Percentiles rank a stretch among this genome's conserved stretches.
phyloP scores from a whole-genome alignment of 768 basidiomycete genomes.

The Naganishia randhawae region DNA sequence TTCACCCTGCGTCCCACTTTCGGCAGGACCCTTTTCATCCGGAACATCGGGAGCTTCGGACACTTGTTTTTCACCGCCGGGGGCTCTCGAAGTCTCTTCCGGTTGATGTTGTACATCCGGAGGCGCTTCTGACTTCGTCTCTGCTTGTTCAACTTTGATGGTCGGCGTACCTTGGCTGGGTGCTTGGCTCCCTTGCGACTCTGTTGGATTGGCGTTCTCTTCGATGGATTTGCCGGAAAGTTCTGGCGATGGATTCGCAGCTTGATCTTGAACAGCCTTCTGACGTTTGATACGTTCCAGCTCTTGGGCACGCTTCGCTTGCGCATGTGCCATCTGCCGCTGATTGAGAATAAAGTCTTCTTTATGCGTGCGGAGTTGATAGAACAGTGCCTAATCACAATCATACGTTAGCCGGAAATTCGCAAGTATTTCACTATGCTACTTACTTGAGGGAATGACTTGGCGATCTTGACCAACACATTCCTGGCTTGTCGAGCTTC shows the following conservation, averaged over 20 bases:
- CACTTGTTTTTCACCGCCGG: background rate
- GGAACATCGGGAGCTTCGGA: background rate
- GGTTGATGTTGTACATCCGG: conserved; percentile 2
- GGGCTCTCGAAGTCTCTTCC: conserved; percentile 2
- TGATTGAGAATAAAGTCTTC: conserved; percentile 60
- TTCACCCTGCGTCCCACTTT: conserved; percentile 1
- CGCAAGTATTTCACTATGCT: conserved; percentile 13
- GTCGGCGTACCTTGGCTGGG: conserved; percentile 32
- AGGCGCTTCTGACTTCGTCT: conserved; percentile 21
- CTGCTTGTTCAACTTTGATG: conserved; percentile 34
- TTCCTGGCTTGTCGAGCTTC: conserved; percentile 90
- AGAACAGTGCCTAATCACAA: conserved; percentile 75
- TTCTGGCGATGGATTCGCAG: conserved; percentile 43
- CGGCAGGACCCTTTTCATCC: background rate
- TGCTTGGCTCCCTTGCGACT: background rate
- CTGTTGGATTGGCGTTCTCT: background rate
- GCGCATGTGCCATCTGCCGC: conserved; percentile 40
- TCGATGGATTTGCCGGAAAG: background rate
- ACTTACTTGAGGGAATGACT: conserved; percentile 82
- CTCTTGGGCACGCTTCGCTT: conserved; percentile 33
- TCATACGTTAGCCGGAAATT: background rate
- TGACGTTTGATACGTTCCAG: conserved; percentile 36
- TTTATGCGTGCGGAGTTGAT: conserved; percentile 78
- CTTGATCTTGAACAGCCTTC: conserved; percentile 44
- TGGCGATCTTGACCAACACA: conserved; percentile 82